Evolutionary conservation across 2,329 filamentous ascomycete species (phyloP), one percentile per base, ranked within the genome.

Genomic region (Ophiostoma montium): DNA sequence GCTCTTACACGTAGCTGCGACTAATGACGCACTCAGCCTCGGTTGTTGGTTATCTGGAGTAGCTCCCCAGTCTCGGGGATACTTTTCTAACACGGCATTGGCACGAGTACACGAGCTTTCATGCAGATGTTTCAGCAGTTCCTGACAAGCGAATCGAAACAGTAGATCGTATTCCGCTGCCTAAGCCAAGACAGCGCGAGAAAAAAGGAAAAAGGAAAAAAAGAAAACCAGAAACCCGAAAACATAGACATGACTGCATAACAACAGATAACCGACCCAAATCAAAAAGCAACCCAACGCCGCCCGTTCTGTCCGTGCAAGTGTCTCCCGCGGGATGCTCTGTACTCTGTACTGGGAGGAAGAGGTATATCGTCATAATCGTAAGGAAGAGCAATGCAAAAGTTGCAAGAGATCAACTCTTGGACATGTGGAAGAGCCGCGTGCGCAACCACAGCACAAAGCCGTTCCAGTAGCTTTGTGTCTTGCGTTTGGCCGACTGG

Each of bases 381-480:
- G 42, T 44, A 47, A n/a, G 15, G 23, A 33, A 21, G 19, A 21
- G 30, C 10, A 48, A 32, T 27, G 23, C 23, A 42, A 23, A 27
- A 16, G 3, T 19, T 23, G 11, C 2, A 27, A 32, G 9, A 50
- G 19, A 36, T 18, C 33, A 33, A 30, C 13, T 18, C n/a, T 23
- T 41, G 50, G 54, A 57, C 41, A 48, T 54, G 21, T 46, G 51
- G 43, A 76, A 61, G 31, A 76, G 62, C 52, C 71, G 68, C n/a
- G 78, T 82, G 52, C 77, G 68, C 23, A 82, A 60, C 78, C 78
- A 82, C 49, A 82, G 67, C 46, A 82, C 67, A 56, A 82, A 80
- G 19, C 70, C 71, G 8, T 74, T 78, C 77, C 78, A 82, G 35
- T 76, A 70, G 53, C 73, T 69, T 53, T 75, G 74, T 1, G 77